Base-by-base conservation (phyloP, 2,329 filamentous ascomycete genomes). In the Didymella glomerata region DNA sequence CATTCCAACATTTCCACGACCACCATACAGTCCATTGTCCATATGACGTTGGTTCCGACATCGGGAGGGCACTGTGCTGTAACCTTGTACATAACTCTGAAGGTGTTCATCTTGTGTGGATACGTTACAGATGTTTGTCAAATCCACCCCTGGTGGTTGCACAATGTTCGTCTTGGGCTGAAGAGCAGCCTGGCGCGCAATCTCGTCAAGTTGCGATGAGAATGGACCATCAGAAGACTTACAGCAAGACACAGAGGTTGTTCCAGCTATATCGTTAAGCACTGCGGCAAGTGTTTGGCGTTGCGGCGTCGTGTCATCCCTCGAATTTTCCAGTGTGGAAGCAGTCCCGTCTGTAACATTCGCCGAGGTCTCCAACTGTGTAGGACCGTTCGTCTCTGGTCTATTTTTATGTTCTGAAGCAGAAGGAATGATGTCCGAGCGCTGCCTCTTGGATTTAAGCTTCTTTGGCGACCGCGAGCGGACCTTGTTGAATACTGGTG, bases 21-120 rank as follows among this genome's bases (percentile, higher is more conserved):
- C 56, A 14, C 54, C 54, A 34, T 72, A 72, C 2, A 73, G 58
- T 11, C 71, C 72, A 32, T 72, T 74, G n/a, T 60, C 66, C 44
- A 48, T 24, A 4, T 52, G 20, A 20, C 59, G 62, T 27, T 51
- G 34, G 9, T 48, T 40, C 5, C 51, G 48, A 28, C 40, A 44
- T 38, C 63, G 65, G 28, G 36, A 27, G 24, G 63, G 61, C 9
- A 66, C 6, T 1, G 62, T 65, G 34, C 28, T 46, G 18, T 61
- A 32, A 16, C 54, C 47, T 14, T 54, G 16, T 3, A 18, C 6
- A 8, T 41, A 18, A 14, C 14, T 4, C 4, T 11, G 22, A 9
- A 3, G 11, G 9, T 14, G 18, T n/a, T 20, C 6, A 5, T 24
- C 30, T 2, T 25, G 30, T 14, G 36, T 6, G n/a, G 50, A 20